A percentile compares a stretch with the other conserved stretches of the same genome.
These are phyloP conservation scores for Acacia acuminata DNA, from an alignment of 306 rosid genomes.

Conservation along the genomic window DNA sequence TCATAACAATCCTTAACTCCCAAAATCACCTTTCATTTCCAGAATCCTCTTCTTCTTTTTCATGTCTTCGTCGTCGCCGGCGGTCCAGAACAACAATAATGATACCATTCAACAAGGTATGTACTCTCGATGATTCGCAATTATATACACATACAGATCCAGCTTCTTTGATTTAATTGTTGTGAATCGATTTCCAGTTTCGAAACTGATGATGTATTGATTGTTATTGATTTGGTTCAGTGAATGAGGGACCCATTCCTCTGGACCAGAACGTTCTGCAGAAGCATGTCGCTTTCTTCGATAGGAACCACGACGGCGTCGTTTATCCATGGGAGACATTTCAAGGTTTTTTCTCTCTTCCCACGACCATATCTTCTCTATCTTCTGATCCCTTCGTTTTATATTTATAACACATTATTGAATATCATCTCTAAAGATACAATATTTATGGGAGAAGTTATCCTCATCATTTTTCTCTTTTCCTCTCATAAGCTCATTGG, in stretches of 20 bases:
- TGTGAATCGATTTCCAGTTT: background rate
- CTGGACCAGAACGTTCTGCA: conserved; percentile 56
- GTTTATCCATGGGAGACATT: conserved; percentile 92
- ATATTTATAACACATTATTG: background rate
- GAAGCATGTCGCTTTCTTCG: conserved; percentile 80
- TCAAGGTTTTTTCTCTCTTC: conserved; percentile 44
- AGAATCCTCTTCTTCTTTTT: background rate
- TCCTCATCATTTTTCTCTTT: no score
- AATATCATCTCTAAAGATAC: background rate
- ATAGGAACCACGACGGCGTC: conserved; percentile 69
- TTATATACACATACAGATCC: no score
- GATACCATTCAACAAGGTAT: conserved; percentile 3
- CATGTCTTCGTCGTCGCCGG: conserved; percentile 22
- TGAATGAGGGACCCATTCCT: conserved; percentile 29
- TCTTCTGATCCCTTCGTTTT: background rate
- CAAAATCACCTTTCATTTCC: background rate
- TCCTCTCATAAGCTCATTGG: no score
- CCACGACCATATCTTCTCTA: background rate
- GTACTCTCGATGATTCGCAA: no score
- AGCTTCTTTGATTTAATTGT: background rate
- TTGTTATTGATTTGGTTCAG: background rate
- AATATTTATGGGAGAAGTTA: no score
- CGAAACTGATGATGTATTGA: background rate
- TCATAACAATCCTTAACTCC: background rate
- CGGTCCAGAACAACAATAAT: background rate